Evolutionary conservation across 1,284 basidiomycete species (phyloP), one percentile per base, ranked within the genome.

Genomic region (Sporisorium exsertum): DNA sequence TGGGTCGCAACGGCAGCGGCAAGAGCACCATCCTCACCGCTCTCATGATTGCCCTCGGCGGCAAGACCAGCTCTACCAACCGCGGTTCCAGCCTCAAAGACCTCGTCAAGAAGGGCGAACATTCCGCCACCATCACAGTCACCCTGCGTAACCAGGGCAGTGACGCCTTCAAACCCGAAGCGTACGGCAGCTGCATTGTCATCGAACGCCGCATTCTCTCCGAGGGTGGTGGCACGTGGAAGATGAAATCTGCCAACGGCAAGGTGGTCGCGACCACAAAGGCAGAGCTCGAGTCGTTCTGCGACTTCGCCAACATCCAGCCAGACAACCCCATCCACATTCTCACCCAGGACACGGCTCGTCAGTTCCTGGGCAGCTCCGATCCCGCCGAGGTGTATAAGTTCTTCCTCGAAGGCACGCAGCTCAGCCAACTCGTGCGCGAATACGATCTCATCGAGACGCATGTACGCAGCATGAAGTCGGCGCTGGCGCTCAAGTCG

Each of bases 301-400:
- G 97, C 79, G 93, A 97, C 82, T 92, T 95, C 80, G 95, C 96
- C 91, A 94, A 94, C 82, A 94, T 99, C 68, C 94, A 95, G 82
- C 93, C 98, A 67, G 97, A 99, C 84, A 97, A 97, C 81, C 95
- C 95, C 0, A 91, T 98, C 89, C 97, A 95, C 72, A 91, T 99
- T 8, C 82, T 87, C 42, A 87, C 83, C 8, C 87, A 88, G 68
- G 87, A 87, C 58, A 81, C 89, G 53, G 90, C 91, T 2, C 89
- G 94, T 42, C 92, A 94, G 78, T 99, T 99, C 87, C 87, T 99
- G 77, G 92, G 92, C 64, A 91, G 91, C 3, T 92, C 94, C 2
- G 90, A 91, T 54, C 90, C 93, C 2, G 86, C 88, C n/a, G 93
- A 95, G 86, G 95, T 97, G 85, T 99, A 99, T 12, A 82, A 68